These are phyloP conservation scores for Paecilomyces niveus DNA, from an alignment of 2,329 filamentous ascomycete genomes.

Conservation along the genomic window DNA sequence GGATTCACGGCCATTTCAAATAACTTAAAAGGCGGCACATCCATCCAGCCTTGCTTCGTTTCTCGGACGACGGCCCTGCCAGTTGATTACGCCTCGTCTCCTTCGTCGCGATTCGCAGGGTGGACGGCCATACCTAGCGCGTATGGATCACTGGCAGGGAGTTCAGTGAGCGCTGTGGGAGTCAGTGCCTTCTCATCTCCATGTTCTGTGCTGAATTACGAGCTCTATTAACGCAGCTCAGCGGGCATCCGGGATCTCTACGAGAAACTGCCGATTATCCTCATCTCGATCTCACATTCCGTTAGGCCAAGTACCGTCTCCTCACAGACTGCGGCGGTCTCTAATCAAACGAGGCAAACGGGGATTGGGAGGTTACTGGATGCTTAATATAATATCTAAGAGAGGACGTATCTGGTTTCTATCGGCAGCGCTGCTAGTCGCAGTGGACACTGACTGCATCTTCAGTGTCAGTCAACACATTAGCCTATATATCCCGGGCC, in stretches of 20 bases:
- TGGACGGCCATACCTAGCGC: not conserved
- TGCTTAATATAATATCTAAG: not conserved
- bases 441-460: not conserved
- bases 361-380: not conserved
- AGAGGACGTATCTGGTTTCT: not conserved
- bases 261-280: not conserved
- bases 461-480: not conserved
- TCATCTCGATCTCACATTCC: not conserved
- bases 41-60: constrained; percentile 13
- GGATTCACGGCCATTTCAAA: constrained; percentile 6
- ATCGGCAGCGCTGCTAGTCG: not conserved
- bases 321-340: not conserved
- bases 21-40: not conserved
- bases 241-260: not conserved
- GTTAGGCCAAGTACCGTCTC: not conserved
- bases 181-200: not conserved
- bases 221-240: not conserved
- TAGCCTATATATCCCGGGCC: not conserved
- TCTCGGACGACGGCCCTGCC: constrained; percentile 26
- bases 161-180: not conserved
- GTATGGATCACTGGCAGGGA: not conserved
- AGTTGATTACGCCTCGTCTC: constrained; percentile 17
- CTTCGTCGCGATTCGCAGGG: constrained; percentile 11
- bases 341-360: not conserved
- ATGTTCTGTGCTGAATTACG: not conserved